Base-by-base conservation (phyloP, 2,329 filamentous ascomycete genomes). In the Teratosphaeria destructans region DNA sequence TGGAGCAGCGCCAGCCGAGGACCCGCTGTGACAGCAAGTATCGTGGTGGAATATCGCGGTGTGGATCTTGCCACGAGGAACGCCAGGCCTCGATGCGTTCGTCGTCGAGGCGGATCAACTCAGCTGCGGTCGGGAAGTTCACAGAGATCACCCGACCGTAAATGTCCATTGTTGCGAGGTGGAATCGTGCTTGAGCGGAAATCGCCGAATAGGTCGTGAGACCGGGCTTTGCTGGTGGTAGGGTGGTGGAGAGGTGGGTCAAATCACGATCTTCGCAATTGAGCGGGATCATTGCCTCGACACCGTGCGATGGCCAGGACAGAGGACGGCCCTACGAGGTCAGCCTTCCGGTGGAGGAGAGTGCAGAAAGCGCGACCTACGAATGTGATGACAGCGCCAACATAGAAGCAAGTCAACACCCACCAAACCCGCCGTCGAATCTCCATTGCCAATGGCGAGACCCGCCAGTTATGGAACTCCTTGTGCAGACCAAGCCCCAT, bases 401-500 rank as follows among this genome's bases (percentile, higher is more conserved):
- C 75, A 57, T 77, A 76, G 62, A 81, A 79, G 11, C 77, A 75
- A 60, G 75, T 79, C 2, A 74, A 62, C 3, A 64, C 66, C 71
- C 72, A 74, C 70, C 72, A 74, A 1, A 74, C 67, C 27, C 72
- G 63, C 26, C 72, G 63, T 16, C 72, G 62, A 23, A 73, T 69
- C 56, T 74, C 72, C 64, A 71, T 68, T 10, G 65, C 64, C 3
- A 74, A 66, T 4, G 77, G 72, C 49, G 73, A 73, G 52, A 77
- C 77, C 39, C 78, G 73, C 76, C 76, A 78, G 10, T 74, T 73
- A 16, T 73, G 74, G 59, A 81, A 79, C 60, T 80, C 78, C 60
- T 78, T 78, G 61, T 80, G 78, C n/a, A 80, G 69, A 1, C 78
- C 78, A 14, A 81, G 66, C 39, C 77, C 77, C 70, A 80, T 77